Evolutionary conservation across 805 yeast species (phyloP).

Genomic region (Candida endomychidarum): DNA sequence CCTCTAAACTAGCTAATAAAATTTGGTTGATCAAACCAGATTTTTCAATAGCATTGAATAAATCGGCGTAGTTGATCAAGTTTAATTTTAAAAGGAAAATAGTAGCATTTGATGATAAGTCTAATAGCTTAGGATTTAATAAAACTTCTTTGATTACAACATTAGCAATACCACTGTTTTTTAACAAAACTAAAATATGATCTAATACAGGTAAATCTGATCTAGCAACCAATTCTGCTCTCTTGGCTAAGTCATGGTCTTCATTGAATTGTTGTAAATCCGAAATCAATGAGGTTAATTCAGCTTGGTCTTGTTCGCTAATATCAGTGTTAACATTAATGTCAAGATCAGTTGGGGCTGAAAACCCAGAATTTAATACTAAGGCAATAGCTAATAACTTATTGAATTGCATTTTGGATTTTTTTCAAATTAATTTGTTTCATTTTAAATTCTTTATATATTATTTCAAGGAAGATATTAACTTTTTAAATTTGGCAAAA

Average conservation of each 20-base stretch:
- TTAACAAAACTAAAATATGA: slow-evolving; percentile 19
- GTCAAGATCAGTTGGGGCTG: slow-evolving; percentile 25
- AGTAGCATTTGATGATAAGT: slow-evolving; percentile 21
- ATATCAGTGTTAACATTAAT: slow-evolving; percentile 52
- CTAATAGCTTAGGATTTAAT: slow-evolving; percentile 21
- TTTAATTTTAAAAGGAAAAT: slow-evolving; percentile 20
- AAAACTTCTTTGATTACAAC: slow-evolving; percentile 23
- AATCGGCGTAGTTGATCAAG: slow-evolving; percentile 22
- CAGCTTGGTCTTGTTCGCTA: slow-evolving; percentile 53
- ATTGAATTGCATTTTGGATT: slow-evolving; percentile 26
- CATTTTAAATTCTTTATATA: neutral
- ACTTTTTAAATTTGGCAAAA: neutral
- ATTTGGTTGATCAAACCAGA: slow-evolving; percentile 26
- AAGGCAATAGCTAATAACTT: slow-evolving; percentile 18
- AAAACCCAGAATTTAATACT: slow-evolving; percentile 6
- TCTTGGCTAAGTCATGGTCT: slow-evolving; percentile 9
- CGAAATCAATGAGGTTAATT: slow-evolving; percentile 13
- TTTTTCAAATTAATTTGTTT: neutral
- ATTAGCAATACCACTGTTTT: slow-evolving; percentile 23
- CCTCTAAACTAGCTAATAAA: slow-evolving; percentile 21
- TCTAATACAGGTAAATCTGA: slow-evolving; percentile 26
- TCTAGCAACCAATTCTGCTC: slow-evolving; percentile 13
- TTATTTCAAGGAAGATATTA: neutral
- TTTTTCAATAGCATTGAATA: slow-evolving; percentile 24
- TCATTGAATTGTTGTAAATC: slow-evolving; percentile 15